Evolutionary conservation across 129 eudicot genomes (phyloP).

Genomic region (Scalesia atractyloides): DNA sequence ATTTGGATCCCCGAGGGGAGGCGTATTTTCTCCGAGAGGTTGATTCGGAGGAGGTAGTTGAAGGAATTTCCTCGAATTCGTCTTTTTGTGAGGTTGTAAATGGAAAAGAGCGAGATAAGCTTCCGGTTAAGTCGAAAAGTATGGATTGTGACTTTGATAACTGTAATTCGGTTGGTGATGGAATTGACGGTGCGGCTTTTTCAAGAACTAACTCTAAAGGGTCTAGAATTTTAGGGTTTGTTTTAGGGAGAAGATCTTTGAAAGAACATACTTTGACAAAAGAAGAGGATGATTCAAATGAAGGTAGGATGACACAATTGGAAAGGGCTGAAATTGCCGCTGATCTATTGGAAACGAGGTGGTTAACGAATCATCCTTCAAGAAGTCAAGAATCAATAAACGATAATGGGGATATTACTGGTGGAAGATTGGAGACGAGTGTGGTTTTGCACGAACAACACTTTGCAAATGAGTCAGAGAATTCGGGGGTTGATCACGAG

Average conservation of each 20-base stretch:
- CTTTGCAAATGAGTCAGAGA: constrained; percentile 33
- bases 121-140: constrained; percentile 55
- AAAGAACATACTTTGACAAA: constrained; percentile 38
- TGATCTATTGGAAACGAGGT: constrained; percentile 82
- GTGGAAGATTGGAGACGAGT: constrained; percentile 37
- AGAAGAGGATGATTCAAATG: constrained; percentile 37
- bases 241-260: constrained; percentile 61
- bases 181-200: constrained; percentile 37
- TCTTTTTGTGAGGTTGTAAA: constrained; percentile 59
- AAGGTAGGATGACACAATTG: constrained; percentile 46
- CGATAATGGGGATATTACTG: constrained; percentile 31
- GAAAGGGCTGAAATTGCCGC: constrained; percentile 95
- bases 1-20: constrained; percentile 79
- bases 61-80: constrained; percentile 29
- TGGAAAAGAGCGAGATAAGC: constrained; percentile 34
- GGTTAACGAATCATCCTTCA: constrained; percentile 72
- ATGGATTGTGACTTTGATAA: constrained; percentile 46
- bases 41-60: constrained; percentile 56
- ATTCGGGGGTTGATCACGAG: constrained; percentile 17
- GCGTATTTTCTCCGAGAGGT: constrained; percentile 77
- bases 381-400: constrained; percentile 28
- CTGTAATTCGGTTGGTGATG: constrained; percentile 41
- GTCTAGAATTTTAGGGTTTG: constrained; percentile 63
- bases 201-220: constrained; percentile 47
- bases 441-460: constrained; percentile 38